Evolutionary conservation across 1,139 yeast genomes (phyloP).

Genomic region (Kodamaea fungicola): DNA sequence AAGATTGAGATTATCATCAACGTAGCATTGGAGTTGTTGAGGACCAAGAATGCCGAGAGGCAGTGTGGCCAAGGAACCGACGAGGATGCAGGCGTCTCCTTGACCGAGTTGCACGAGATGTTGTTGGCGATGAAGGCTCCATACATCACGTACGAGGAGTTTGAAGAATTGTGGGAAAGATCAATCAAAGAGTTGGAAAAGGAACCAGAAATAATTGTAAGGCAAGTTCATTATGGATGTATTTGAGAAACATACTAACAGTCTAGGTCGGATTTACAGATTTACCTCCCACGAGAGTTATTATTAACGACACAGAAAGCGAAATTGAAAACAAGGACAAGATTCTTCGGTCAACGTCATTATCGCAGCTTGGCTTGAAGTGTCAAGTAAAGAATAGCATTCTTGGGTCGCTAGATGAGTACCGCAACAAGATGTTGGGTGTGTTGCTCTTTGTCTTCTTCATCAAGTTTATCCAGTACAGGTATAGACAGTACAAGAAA

Average conservation of each 20-base stretch:
- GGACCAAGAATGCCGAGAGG: slow-evolving; percentile 66
- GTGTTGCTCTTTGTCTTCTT: slow-evolving; percentile 18
- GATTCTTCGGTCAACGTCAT: slow-evolving; percentile 71
- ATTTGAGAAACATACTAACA: slow-evolving; percentile 16
- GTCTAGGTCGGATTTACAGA: slow-evolving; percentile 30
- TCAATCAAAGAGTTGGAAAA: slow-evolving; percentile 62
- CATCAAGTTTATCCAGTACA: slow-evolving; percentile 26
- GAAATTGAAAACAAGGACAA: slow-evolving; percentile 34
- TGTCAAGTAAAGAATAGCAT: slow-evolving; percentile 60
- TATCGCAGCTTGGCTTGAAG: slow-evolving; percentile 57
- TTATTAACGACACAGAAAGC: slow-evolving; percentile 32
- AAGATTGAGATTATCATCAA: slow-evolving; percentile 64
- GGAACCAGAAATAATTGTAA: slow-evolving; percentile 79
- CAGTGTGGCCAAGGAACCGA: slow-evolving; percentile 56
- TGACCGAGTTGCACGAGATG: slow-evolving; percentile 56
- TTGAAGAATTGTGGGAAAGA: slow-evolving; percentile 75
- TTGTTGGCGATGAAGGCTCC: slow-evolving; percentile 57
- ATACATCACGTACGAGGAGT: slow-evolving; percentile 65
- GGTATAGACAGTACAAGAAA: slow-evolving; percentile 28
- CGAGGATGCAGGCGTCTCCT: slow-evolving; percentile 48
- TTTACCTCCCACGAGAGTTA: slow-evolving; percentile 19
- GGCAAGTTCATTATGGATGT: slow-evolving; percentile 56
- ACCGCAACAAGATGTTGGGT: slow-evolving; percentile 35
- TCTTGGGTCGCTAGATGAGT: slow-evolving; percentile 43
- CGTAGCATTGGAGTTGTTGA: slow-evolving; percentile 63